These are phyloP conservation scores for Rhizophora mangle DNA, from an alignment of 345 rosid species.

Conservation along the genomic window DNA sequence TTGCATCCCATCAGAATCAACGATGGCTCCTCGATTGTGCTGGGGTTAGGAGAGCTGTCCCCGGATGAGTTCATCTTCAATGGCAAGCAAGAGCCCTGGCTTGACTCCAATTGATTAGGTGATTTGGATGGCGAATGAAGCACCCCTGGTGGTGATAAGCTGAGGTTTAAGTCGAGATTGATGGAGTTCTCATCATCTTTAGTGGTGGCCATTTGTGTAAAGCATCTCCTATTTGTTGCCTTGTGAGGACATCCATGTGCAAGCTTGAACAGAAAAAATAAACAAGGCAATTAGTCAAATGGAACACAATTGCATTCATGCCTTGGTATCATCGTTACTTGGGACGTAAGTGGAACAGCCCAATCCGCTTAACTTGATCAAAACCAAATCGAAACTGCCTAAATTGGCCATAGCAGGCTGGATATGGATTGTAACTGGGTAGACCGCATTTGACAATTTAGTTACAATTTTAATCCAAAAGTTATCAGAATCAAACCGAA, in stretches of 20 bases:
- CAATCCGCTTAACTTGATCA: too few relatives aligned
- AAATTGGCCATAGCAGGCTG: too few relatives aligned
- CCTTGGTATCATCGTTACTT: too few relatives aligned
- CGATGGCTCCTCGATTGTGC: slow-evolving; percentile 5
- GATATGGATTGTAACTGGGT: too few relatives aligned
- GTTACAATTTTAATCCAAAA: too few relatives aligned
- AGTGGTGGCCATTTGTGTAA: neutral
- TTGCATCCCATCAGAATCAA: slow-evolving; percentile 35
- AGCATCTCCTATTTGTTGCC: neutral
- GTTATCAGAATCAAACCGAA: too few relatives aligned
- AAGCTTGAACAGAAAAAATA: neutral
- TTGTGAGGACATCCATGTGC: neutral
- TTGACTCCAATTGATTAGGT: neutral
- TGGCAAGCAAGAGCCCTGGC: slow-evolving; percentile 8
- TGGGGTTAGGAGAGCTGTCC: neutral
- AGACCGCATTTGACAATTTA: too few relatives aligned
- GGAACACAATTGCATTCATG: too few relatives aligned
- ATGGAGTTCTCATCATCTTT: neutral
- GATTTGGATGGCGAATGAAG: neutral
- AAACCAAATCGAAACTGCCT: too few relatives aligned
- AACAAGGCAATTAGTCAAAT: neutral
- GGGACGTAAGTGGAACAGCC: too few relatives aligned
- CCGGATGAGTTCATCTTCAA: slow-evolving; percentile 2
- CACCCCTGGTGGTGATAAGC: slow-evolving; percentile 14
- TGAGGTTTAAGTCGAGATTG: slow-evolving; percentile 12